A percentile compares a stretch with the other conserved stretches of the same genome.
Evolutionary conservation across 2,329 filamentous ascomycete genomes (phyloP).

Genomic region (Rugonectria rugulosa): DNA sequence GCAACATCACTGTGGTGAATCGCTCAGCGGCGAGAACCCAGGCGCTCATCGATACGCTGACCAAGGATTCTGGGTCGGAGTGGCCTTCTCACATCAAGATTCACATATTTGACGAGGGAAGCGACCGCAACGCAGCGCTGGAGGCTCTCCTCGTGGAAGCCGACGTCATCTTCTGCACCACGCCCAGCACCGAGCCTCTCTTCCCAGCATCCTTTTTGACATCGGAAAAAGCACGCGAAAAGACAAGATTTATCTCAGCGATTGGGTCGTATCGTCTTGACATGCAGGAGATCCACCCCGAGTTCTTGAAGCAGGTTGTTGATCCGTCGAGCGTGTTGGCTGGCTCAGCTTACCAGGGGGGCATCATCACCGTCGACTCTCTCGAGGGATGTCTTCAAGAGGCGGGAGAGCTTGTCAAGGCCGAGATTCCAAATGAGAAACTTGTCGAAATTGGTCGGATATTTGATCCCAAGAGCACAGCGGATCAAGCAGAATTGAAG

Average conservation of each 20-base stretch:
- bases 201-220: slow-evolving; percentile 37
- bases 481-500: slow-evolving; percentile 44
- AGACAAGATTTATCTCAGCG: slow-evolving; percentile 39
- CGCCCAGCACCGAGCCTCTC: slow-evolving; percentile 39
- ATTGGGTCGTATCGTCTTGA: slow-evolving; percentile 44
- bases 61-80: slow-evolving; percentile 6
- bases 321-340: slow-evolving; percentile 21
- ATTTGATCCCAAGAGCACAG: slow-evolving; percentile 41
- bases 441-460: slow-evolving; percentile 61
- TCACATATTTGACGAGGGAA: slow-evolving; percentile 16
- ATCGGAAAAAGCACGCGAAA: slow-evolving; percentile 29
- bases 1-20: slow-evolving; percentile 44
- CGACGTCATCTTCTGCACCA: slow-evolving; percentile 44
- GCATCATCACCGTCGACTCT: slow-evolving; percentile 38
- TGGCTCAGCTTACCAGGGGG: slow-evolving; percentile 5
- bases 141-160: slow-evolving; percentile 30
- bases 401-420: slow-evolving; percentile 43
- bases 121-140: slow-evolving; percentile 20
- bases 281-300: slow-evolving; percentile 44
- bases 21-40: slow-evolving; percentile 36
- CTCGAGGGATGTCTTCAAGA: slow-evolving; percentile 41
- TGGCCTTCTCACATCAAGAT: slow-evolving; percentile 30
- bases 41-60: slow-evolving; percentile 30
- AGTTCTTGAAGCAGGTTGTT: slow-evolving; percentile 34
- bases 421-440: slow-evolving; percentile 28